A percentile compares a stretch with the other conserved stretches of the same genome.
Conservation (phyloP, 257 asterid genomes). For the Scutellaria galericulata region DNA sequence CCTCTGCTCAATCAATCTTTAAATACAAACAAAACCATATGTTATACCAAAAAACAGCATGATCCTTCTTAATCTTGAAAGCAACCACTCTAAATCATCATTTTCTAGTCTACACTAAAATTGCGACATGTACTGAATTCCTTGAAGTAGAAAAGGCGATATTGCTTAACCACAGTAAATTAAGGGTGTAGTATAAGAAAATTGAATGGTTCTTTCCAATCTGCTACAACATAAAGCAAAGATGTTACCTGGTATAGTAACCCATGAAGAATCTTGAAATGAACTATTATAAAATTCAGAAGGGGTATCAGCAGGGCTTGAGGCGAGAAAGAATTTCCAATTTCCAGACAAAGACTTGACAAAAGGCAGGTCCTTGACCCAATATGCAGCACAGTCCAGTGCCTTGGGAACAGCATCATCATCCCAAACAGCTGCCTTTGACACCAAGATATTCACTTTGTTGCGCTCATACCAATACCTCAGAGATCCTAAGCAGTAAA, state of each 20-base stretch:
- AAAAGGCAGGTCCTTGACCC: constrained; percentile 88
- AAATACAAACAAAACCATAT: not conserved
- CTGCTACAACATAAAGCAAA: constrained; percentile 19
- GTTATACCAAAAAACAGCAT: not conserved
- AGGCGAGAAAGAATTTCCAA: constrained; percentile 81
- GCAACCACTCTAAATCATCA: constrained; percentile 6
- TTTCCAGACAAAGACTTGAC: constrained; percentile 82
- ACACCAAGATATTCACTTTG: constrained; percentile 61
- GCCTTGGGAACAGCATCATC: constrained; percentile 77
- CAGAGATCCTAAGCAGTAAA: constrained; percentile 66
- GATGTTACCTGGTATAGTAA: constrained; percentile 74
- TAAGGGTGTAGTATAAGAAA: not conserved
- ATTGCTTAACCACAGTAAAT: not conserved
- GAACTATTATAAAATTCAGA: constrained; percentile 57
- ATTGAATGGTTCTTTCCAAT: not conserved
- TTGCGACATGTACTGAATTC: constrained; percentile 16
- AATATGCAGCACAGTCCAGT: constrained; percentile 80
- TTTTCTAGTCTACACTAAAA: constrained; percentile 3
- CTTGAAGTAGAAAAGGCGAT: not conserved
- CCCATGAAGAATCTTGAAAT: constrained; percentile 87
- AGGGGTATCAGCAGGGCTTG: constrained; percentile 62
- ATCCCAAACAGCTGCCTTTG: constrained; percentile 88
- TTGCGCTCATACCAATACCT: constrained; percentile 90
- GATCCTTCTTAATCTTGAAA: constrained; percentile 18
- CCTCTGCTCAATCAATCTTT: not conserved